phyloP scores from a whole-genome alignment of 352 stramenopile genomes.

The Phytopythium ostracodes region DNA sequence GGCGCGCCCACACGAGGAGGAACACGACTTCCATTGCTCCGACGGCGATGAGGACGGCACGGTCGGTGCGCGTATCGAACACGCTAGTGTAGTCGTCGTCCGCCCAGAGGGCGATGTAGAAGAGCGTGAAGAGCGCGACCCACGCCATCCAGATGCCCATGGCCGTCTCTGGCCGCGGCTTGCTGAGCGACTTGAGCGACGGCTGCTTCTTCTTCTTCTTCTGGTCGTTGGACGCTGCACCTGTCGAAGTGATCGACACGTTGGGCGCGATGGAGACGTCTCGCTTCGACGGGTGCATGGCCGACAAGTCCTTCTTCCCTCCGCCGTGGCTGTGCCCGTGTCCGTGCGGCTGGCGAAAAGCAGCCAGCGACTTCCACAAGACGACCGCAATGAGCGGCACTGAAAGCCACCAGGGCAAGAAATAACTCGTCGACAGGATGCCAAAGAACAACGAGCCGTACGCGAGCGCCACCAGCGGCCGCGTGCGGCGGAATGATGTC shows the following conservation, averaged over 20 bases:
- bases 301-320: constrained; percentile 23
- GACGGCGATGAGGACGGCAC: constrained; percentile 23
- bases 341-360: constrained; percentile 32
- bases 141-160: constrained; percentile 81
- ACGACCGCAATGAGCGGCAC: constrained; percentile 56
- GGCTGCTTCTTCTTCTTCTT: constrained; percentile 20
- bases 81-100: constrained; percentile 41
- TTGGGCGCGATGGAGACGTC: constrained; percentile 26
- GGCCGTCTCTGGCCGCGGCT: constrained; percentile 55
- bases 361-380: constrained; percentile 41
- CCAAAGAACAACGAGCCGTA: constrained; percentile 43
- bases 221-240: constrained; percentile 13
- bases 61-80: constrained; percentile 13
- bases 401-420: constrained; percentile 65
- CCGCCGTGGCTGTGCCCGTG: constrained; percentile 44
- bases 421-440: constrained; percentile 59
- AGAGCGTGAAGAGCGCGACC: constrained; percentile 64
- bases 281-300: constrained; percentile 43
- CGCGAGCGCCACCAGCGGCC: constrained; percentile 41
- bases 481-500: constrained; percentile 48
- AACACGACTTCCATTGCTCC: constrained; percentile 42
- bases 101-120: constrained; percentile 61
- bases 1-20: constrained; percentile 38
- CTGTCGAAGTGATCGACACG: constrained; percentile 25
- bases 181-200: constrained; percentile 22